These are phyloP conservation scores for Porphyrellus cyaneotinctus DNA, from an alignment of 768 basidiomycete genomes.

Conservation along the genomic window DNA sequence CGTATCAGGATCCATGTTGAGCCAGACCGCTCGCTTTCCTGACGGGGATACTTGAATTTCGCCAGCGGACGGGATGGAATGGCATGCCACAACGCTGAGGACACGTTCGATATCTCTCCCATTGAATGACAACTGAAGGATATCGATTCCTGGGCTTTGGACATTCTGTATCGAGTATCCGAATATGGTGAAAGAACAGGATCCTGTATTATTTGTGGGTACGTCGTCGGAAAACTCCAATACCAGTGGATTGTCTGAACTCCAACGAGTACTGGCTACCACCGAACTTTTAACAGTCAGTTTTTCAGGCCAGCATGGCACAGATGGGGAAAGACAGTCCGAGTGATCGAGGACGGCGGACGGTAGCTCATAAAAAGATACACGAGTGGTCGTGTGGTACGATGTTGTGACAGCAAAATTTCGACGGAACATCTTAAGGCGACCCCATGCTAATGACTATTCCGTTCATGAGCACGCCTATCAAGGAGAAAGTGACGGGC, in stretches of 20 bases:
- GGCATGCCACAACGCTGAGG: conserved; percentile 4
- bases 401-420: conserved; percentile 8
- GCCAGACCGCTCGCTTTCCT: conserved; percentile 22
- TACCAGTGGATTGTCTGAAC: not conserved
- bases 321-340: not conserved
- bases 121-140: conserved; percentile 14
- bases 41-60: conserved; percentile 18
- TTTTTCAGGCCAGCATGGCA: conserved; percentile 16
- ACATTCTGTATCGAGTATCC: conserved; percentile 1
- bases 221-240: conserved; percentile 17
- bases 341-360: conserved; percentile 5
- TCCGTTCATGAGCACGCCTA: not conserved
- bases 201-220: not conserved
- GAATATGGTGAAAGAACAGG: conserved; percentile 15
- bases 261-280: conserved; percentile 16
- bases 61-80: conserved; percentile 7
- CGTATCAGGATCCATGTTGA: conserved; percentile 5
- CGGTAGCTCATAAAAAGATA: conserved; percentile 17
- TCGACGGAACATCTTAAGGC: conserved; percentile 14
- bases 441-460: conserved; percentile 10
- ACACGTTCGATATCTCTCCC: conserved; percentile 1
- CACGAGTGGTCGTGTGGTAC: not conserved
- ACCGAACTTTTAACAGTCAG: conserved; percentile 1
- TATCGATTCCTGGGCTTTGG: not conserved
- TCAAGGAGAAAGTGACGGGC: not conserved